Base-by-base conservation (phyloP, 225 moss, liverwort and hornwort species). In the Neckera pumila region DNA sequence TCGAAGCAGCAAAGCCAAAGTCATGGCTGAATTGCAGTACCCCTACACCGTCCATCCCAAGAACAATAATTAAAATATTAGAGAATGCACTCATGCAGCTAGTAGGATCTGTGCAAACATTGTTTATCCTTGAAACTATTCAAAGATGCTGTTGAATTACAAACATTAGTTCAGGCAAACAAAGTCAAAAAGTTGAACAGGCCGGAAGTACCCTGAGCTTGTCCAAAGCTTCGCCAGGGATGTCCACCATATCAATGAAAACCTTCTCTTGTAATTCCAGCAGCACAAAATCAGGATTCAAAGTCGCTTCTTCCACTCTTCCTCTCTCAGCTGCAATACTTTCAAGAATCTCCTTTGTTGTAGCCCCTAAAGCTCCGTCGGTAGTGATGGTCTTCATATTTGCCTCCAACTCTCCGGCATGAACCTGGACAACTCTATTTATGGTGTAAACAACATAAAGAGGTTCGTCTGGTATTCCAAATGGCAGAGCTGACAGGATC, bases 381-480 rank as follows among this genome's bases (percentile, higher is more conserved):
- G 93, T 92, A 43, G 97, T 94, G 30, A 92, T 89, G 43, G 93
- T 83, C 89, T 97, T 97, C 91, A 99, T 95, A 85, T 94, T 97
- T 64, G 98, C 95, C 80, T 99, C 98, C 86, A 99, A 87, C 74
- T 95, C 95, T 92, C 98, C 98, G 72, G 95, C 97, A 63, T 97
- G 93, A 76, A 97, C 97, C 92, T 99, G 98, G 82, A 99, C 95
- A 83, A 95, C 91, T 85, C 98, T 95, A 89, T 97, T 99, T 78
- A 97, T 95, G 69, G 92, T 90, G 84, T 92, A 96, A 58, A 99
- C 95, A 61, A 99, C 92, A 89, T 99, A 97, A 86, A 99, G 95
- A 82, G 97, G 96, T 69, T 99, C 98, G 88, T 99, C 98, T 59
- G 96, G 95, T 82, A 94, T 86, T 80, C 94, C 94, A 90, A 96